phyloP scores from a whole-genome alignment of 306 rosid genomes.

The Spatholobus suberectus region DNA sequence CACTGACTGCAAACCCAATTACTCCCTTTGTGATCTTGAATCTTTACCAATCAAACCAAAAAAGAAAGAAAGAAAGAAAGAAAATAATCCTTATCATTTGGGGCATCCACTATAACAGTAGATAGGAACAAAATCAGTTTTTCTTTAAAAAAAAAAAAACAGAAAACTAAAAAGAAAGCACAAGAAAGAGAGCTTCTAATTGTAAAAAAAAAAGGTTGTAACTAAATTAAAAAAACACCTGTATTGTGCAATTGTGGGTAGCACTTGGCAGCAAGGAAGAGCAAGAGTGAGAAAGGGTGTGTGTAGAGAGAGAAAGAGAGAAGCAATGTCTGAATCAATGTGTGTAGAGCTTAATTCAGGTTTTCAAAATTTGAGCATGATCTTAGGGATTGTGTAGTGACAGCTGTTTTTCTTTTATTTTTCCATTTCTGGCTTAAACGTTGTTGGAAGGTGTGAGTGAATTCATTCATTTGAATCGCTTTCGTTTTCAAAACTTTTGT shows the following conservation, averaged over 20 bases:
- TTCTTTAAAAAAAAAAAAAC: background rate
- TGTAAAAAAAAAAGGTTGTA: background rate
- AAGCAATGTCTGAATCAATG: background rate
- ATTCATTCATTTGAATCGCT: background rate
- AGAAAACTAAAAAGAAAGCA: background rate
- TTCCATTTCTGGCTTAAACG: background rate
- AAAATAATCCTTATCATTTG: background rate
- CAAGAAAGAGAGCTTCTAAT: background rate
- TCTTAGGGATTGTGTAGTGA: slow-evolving; percentile 15
- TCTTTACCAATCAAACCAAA: background rate
- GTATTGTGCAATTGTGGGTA: background rate
- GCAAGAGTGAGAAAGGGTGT: background rate
- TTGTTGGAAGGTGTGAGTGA: background rate
- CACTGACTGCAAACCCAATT: slow-evolving; percentile 4
- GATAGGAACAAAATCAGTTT: background rate
- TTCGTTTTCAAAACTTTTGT: slow-evolving; percentile 51
- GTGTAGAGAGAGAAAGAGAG: slow-evolving; percentile 3
- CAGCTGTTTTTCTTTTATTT: background rate
- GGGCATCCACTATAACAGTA: background rate
- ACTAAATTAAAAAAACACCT: slow-evolving; percentile 29
- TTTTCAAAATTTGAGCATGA: background rate
- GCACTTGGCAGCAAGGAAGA: background rate
- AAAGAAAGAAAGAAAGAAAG: too few relatives aligned
- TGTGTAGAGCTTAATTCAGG: background rate
- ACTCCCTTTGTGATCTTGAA: background rate